These are phyloP conservation scores for Xylaria venustula DNA, from an alignment of 495 filamentous ascomycete species.

Conservation along the genomic window DNA sequence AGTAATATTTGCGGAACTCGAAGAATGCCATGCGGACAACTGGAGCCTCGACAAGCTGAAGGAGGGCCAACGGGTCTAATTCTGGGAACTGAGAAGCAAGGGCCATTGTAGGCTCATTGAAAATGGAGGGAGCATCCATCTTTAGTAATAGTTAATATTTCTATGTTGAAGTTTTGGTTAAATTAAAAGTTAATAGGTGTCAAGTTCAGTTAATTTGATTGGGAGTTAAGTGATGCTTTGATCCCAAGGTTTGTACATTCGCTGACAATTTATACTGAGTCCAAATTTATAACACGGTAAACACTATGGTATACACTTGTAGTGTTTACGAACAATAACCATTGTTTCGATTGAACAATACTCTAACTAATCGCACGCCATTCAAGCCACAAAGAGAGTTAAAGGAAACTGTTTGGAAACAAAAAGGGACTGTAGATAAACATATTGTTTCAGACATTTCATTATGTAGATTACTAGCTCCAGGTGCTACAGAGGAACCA, in stretches of 20 bases:
- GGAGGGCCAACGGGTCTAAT: not conserved
- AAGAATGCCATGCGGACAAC: not conserved
- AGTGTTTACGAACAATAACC: not conserved
- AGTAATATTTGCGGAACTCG: not conserved
- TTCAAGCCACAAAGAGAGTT: not conserved
- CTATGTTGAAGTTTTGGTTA: no score
- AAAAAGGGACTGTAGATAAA: no score
- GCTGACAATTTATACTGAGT: no score
- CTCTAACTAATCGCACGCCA: not conserved
- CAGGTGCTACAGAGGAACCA: not conserved
- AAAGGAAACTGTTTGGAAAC: not conserved
- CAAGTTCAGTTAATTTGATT: no score
- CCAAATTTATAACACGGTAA: no score
- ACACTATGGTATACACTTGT: no score
- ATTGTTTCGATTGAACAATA: not conserved
- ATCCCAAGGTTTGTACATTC: no score
- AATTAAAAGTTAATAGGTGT: no score
- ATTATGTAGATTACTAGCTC: no score
- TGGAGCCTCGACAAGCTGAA: not conserved
- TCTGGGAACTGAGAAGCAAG: not conserved
- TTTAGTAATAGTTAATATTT: not conserved
- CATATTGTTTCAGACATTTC: no score
- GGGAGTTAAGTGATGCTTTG: no score
- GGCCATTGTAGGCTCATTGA: not conserved
- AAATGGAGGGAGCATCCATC: not conserved